A percentile compares a stretch with the other conserved stretches of the same genome.
Evolutionary conservation across 2,329 filamentous ascomycete species (phyloP).

Genomic region (Fusarium zealandicum): DNA sequence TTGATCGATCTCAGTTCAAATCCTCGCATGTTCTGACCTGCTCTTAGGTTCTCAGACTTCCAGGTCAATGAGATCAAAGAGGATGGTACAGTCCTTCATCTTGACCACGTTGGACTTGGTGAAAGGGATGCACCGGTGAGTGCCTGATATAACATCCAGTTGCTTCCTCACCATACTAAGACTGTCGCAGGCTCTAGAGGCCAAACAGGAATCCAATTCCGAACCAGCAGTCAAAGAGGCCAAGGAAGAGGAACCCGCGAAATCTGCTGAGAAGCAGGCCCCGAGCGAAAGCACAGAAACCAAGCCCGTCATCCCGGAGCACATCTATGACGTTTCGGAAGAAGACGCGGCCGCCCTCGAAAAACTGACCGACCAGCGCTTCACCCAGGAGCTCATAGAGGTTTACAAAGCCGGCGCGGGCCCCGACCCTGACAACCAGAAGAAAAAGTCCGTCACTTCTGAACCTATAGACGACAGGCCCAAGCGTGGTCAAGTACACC

Average conservation of each 20-base stretch:
- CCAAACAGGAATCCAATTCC: conserved; percentile 26
- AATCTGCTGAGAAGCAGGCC: conserved; percentile 23
- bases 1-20: not conserved
- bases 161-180: conserved; percentile 14
- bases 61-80: conserved; percentile 87
- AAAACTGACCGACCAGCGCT: conserved; percentile 49
- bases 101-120: conserved; percentile 57
- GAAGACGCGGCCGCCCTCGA: conserved; percentile 49
- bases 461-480: conserved; percentile 54
- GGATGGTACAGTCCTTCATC: conserved; percentile 77
- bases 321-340: conserved; percentile 40
- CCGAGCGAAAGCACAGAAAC: conserved; percentile 28
- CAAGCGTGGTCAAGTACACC: conserved; percentile 58
- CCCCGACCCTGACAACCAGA: conserved; percentile 36
- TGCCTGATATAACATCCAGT: not conserved
- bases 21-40: conserved; percentile 22
- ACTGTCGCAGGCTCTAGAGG: conserved; percentile 14
- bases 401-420: conserved; percentile 51
- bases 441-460: conserved; percentile 48
- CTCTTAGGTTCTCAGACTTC: conserved; percentile 82
- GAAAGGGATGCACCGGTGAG: conserved; percentile 30
- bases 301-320: conserved; percentile 31
- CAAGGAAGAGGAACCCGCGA: conserved; percentile 26
- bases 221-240: conserved; percentile 13
- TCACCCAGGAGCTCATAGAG: conserved; percentile 51